These are phyloP conservation scores for Solanum ahanhuiri DNA, from an alignment of 257 asterid genomes.

Conservation along the genomic window DNA sequence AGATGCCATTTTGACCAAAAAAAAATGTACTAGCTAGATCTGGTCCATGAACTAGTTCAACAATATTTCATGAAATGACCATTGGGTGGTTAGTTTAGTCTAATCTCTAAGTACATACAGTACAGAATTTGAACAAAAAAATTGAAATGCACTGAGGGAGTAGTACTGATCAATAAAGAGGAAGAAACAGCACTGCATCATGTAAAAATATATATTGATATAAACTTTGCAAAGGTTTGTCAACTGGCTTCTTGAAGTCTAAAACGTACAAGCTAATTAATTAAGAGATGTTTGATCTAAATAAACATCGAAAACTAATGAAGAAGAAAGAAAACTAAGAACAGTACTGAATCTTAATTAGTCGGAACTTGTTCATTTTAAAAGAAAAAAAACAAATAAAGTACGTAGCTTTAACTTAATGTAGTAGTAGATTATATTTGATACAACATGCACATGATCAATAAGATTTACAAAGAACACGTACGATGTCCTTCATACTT, in stretches of 20 bases:
- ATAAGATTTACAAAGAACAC: neutral
- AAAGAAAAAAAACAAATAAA: neutral
- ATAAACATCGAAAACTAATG: neutral
- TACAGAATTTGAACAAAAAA: too few species aligned
- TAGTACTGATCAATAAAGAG: neutral
- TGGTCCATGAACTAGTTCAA: neutral
- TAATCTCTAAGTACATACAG: neutral
- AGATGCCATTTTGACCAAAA: neutral
- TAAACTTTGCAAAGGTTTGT: neutral
- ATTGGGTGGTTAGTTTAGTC: neutral
- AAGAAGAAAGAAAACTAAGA: neutral
- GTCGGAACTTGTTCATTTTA: too few species aligned
- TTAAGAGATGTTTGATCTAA: neutral
- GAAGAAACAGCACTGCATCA: neutral
- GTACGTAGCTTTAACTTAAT: neutral
- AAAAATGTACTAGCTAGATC: neutral
- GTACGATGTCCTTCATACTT: neutral
- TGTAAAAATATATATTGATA: neutral
- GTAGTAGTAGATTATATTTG: neutral
- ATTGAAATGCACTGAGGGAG: neutral
- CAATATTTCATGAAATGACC: neutral
- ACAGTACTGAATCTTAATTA: neutral
- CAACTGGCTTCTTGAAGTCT: neutral
- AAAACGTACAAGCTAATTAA: neutral
- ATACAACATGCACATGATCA: neutral